A percentile compares a stretch with the other conserved stretches of the same genome.
Conservation (phyloP, 2,329 filamentous ascomycete genomes). For the Fusarium sp. region DNA sequence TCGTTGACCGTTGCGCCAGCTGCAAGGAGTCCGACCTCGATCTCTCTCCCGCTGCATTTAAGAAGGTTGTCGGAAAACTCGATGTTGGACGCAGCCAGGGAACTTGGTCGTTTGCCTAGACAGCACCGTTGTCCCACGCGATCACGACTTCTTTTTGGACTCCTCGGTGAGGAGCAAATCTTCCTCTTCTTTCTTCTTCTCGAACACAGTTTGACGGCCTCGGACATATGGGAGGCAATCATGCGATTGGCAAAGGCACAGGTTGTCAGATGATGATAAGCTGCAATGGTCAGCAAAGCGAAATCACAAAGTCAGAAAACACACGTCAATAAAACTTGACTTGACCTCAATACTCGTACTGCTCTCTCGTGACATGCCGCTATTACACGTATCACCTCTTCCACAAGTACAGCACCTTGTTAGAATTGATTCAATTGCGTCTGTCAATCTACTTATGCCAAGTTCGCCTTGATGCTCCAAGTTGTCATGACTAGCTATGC, state of each 20-base stretch:
- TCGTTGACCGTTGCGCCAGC: constrained; percentile 73
- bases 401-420: neutral
- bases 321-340: constrained; percentile 11
- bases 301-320: constrained; percentile 3
- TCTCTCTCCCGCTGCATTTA: constrained; percentile 59
- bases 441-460: constrained; percentile 43
- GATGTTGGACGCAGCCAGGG: constrained; percentile 40
- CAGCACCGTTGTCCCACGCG: constrained; percentile 4
- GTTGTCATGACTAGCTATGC: constrained; percentile 14
- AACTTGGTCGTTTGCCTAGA: constrained; percentile 45
- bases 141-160: neutral
- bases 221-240: constrained; percentile 22
- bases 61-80: constrained; percentile 53
- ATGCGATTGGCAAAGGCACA: constrained; percentile 13
- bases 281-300: constrained; percentile 13
- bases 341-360: neutral
- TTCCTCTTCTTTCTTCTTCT: constrained; percentile 15
- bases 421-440: constrained; percentile 25
- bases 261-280: constrained; percentile 28
- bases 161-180: neutral
- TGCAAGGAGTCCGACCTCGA: constrained; percentile 62
- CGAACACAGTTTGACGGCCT: constrained; percentile 15
- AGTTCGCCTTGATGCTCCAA: constrained; percentile 22
- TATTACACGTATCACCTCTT: neutral
- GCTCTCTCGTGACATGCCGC: neutral